Evolutionary conservation across 1,284 basidiomycete species (phyloP), one percentile per base, ranked within the genome.

Genomic region (Dichomitus squalens): DNA sequence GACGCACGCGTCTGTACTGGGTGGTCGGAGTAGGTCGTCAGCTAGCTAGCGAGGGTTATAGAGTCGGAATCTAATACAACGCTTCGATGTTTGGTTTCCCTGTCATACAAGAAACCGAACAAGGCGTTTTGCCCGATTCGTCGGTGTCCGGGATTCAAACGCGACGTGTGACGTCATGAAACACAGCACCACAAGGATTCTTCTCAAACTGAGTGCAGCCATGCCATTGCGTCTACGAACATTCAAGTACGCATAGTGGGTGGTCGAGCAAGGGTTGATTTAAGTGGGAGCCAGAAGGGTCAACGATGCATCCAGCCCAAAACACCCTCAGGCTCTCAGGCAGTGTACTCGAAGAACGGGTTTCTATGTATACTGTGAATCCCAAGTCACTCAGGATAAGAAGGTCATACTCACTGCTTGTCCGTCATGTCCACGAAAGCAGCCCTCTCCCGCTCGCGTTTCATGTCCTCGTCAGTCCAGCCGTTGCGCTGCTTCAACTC

Each of bases 361-460:
- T 72, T 72, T 55, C 72, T 73, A 50, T 11, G 16, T 47, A 43
- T 18, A 6, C n/a, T 18, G n/a, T 18, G 9, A 33, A 43, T 18
- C 11, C 6, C 6, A 5, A 31, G 20, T 20, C 14, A 23, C 8
- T 21, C 2, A 12, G 8, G n/a, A 18, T 12, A 21, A 11, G 6
- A 6, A 14, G 3, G 14, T 11, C 11, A 6, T 46, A 59, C 65
- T 52, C 36, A 66, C 65, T 67, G 61, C 35, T 64, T 81, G 64
- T 88, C 86, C 0, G 86, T 88, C 63, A 87, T 65, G 68, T 88
- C 86, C 29, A 79, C 68, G 65, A 89, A 88, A 2, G 86, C 85
- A 51, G 83, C 78, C 47, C 75, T 75, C 59, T 87, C 82, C 31
- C 81, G 73, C 63, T 88, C 83, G 52, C 76, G 75, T 65, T 76